A percentile compares a stretch with the other conserved stretches of the same genome.
These are phyloP conservation scores for Microsporum canis DNA, from an alignment of 2,329 filamentous ascomycete genomes.

Conservation along the genomic window DNA sequence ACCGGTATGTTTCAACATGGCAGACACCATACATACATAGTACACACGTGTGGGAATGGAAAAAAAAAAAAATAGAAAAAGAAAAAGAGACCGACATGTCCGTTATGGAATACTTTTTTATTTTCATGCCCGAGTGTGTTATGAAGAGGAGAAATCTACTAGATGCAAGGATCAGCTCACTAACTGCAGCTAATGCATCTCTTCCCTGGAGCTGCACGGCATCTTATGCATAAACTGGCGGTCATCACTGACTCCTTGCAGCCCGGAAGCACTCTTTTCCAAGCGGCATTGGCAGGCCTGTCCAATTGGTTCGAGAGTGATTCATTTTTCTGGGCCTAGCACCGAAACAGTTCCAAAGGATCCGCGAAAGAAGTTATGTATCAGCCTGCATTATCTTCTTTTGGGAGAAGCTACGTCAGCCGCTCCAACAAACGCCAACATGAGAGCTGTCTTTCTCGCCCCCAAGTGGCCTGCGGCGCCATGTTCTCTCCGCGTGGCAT, in stretches of 20 bases:
- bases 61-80: neutral
- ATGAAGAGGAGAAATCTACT: neutral
- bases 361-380: neutral
- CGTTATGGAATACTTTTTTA: neutral
- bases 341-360: neutral
- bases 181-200: neutral
- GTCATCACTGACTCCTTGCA: neutral
- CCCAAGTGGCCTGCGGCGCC: neutral
- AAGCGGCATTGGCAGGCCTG: neutral
- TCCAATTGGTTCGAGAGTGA: neutral
- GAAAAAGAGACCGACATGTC: neutral
- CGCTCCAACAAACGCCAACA: neutral
- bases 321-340: neutral
- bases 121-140: neutral
- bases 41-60: neutral
- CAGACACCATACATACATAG: neutral
- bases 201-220: neutral
- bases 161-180: neutral
- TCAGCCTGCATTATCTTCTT: neutral
- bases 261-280: neutral
- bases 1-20: neutral
- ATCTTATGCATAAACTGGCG: neutral
- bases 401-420: neutral
- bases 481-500: slow-evolving; percentile 1
- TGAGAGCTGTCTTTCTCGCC: neutral